Evolutionary conservation across 495 filamentous ascomycete species (phyloP).

Genomic region (Cercophora newfieldiana): DNA sequence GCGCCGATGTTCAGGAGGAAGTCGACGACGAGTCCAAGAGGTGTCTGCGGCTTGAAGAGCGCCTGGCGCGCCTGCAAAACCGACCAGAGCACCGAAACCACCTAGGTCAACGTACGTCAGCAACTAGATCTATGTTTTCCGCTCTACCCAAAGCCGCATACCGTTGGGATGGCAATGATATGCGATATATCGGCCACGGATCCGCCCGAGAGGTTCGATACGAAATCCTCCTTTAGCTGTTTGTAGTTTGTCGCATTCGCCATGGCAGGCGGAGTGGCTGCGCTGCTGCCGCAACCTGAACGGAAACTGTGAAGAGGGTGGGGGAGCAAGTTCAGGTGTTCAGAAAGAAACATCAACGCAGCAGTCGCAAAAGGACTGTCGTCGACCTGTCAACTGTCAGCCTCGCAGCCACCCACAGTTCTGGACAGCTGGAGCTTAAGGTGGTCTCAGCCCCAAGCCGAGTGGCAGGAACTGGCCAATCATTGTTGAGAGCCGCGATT

Average conservation of each 20-base stretch:
- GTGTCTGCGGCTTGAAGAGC: conserved; percentile 76
- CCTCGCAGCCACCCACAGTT: conserved; percentile 25
- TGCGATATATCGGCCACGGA: conserved; percentile 80
- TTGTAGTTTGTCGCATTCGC: conserved; percentile 65
- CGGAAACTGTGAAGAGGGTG: background rate
- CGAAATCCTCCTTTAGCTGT: conserved; percentile 88
- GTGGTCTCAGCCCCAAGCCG: background rate
- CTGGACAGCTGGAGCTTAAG: conserved; percentile 10
- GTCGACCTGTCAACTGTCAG: conserved; percentile 17
- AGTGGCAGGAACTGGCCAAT: conserved; percentile 20
- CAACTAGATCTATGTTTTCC: background rate
- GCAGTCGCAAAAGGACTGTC: conserved; percentile 18
- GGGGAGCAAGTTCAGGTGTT: background rate
- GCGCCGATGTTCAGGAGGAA: conserved; percentile 83
- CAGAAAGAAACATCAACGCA: background rate
- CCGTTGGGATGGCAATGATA: conserved; percentile 80
- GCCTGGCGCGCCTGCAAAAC: conserved; percentile 81
- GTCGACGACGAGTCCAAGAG: conserved; percentile 69
- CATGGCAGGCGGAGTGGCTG: conserved; percentile 39
- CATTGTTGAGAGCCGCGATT: background rate
- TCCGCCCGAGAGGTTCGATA: conserved; percentile 88
- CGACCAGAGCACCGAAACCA: conserved; percentile 83
- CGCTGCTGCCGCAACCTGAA: background rate
- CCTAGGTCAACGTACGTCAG: conserved; percentile 48
- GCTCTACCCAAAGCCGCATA: conserved; percentile 50